Conservation (phyloP, 2,329 filamentous ascomycete species). For the Neofusicoccum laricinum region DNA sequence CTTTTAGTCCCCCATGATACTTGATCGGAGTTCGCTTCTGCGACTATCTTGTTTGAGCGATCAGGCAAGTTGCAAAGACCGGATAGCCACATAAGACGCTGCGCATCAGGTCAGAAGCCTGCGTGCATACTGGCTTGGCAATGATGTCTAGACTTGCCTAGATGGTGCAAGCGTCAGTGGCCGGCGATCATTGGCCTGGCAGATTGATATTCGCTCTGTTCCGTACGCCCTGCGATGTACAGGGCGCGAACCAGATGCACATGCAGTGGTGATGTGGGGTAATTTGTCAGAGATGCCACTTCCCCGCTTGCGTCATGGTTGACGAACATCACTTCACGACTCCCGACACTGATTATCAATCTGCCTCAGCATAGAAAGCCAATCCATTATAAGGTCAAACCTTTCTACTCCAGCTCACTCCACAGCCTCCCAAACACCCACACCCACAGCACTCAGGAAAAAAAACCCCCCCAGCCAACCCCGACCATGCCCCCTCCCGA, state of each 20-base stretch:
- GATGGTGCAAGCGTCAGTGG: background rate
- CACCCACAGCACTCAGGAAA: too few relatives aligned
- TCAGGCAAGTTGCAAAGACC: too few relatives aligned
- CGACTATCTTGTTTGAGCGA: too few relatives aligned
- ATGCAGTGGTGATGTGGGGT: background rate
- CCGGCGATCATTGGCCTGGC: background rate
- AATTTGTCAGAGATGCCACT: background rate
- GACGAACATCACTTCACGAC: conserved; percentile 4
- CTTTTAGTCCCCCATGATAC: too few relatives aligned
- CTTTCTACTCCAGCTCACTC: background rate
- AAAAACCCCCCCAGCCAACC: too few relatives aligned
- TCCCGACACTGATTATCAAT: background rate
- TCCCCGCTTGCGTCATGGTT: conserved; percentile 4
- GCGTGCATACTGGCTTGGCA: background rate
- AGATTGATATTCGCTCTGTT: background rate
- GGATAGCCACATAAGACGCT: too few relatives aligned
- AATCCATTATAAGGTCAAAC: background rate
- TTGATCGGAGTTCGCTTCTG: too few relatives aligned
- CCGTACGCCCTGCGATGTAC: background rate
- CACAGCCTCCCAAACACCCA: background rate
- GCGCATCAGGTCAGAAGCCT: background rate
- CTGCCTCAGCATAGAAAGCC: background rate
- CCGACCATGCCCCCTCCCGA: background rate
- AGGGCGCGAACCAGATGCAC: too few relatives aligned
- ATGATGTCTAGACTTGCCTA: background rate